phyloP scores from a whole-genome alignment of 352 stramenopile genomes.

The Phytophthora megakarya region DNA sequence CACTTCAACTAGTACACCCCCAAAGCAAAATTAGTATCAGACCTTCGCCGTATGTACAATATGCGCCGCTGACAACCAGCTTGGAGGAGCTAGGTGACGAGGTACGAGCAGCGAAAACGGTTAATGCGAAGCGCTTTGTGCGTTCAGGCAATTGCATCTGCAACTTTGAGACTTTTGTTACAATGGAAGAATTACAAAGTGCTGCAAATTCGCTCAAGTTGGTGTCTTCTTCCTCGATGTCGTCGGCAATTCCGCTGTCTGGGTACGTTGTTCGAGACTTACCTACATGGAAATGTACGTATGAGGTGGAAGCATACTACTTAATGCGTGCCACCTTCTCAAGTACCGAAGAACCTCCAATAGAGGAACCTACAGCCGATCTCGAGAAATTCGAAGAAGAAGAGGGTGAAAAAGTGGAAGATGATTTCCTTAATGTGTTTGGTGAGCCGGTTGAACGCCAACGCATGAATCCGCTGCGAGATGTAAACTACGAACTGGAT shows the following conservation, averaged over 20 bases:
- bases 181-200: constrained; percentile 67
- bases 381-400: constrained; percentile 56
- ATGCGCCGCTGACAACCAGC: constrained; percentile 79
- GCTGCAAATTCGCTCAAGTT: constrained; percentile 45
- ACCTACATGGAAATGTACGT: constrained; percentile 87
- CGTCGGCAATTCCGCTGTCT: constrained; percentile 54
- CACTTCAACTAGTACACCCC: constrained; percentile 83
- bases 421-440: constrained; percentile 85
- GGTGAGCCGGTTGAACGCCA: constrained; percentile 49
- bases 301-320: constrained; percentile 89
- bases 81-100: constrained; percentile 84
- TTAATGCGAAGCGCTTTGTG: constrained; percentile 85
- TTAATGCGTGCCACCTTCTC: constrained; percentile 86
- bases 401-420: constrained; percentile 70
- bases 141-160: constrained; percentile 76
- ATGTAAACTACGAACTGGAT: constrained; percentile 83
- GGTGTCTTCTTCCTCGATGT: constrained; percentile 44
- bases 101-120: constrained; percentile 63
- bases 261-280: constrained; percentile 87
- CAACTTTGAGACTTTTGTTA: constrained; percentile 81
- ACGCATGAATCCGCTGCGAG: constrained; percentile 61
- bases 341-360: constrained; percentile 52
- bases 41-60: constrained; percentile 84
- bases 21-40: constrained; percentile 89
- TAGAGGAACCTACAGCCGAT: constrained; percentile 25